Evolutionary conservation across 2,329 filamentous ascomycete genomes (phyloP).

Genomic region (Penicillium corylophilum): DNA sequence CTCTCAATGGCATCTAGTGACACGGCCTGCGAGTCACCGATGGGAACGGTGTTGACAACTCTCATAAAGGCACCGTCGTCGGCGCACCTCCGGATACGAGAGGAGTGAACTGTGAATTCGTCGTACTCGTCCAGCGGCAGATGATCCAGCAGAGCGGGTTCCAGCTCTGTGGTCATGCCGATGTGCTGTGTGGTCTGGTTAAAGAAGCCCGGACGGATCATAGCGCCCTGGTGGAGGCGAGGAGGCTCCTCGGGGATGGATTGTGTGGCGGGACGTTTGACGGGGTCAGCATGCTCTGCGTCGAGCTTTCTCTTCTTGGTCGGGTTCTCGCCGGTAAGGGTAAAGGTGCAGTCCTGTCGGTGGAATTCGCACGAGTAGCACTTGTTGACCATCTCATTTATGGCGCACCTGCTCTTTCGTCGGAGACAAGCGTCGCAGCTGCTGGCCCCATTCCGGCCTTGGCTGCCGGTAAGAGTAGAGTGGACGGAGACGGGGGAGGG

Average conservation of each 20-base stretch:
- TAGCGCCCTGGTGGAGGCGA: slow-evolving; percentile 17
- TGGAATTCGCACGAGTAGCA: slow-evolving; percentile 48
- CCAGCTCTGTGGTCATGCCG: slow-evolving; percentile 44
- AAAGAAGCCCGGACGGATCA: slow-evolving; percentile 35
- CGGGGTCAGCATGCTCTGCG: slow-evolving; percentile 32
- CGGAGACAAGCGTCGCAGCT: slow-evolving; percentile 46
- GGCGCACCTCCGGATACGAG: slow-evolving; percentile 39
- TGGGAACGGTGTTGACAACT: slow-evolving; percentile 33
- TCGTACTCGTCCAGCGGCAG: slow-evolving; percentile 42
- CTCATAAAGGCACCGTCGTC: slow-evolving; percentile 45
- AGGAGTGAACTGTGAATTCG: slow-evolving; percentile 36
- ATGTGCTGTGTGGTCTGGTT: slow-evolving; percentile 43
- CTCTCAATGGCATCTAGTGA: slow-evolving; percentile 45
- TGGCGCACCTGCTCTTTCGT: slow-evolving; percentile 44
- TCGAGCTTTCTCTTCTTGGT: slow-evolving; percentile 44
- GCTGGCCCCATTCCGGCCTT: slow-evolving; percentile 37
- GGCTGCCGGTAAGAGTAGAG: slow-evolving; percentile 28
- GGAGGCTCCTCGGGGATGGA: slow-evolving; percentile 5
- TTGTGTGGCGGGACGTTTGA: slow-evolving; percentile 34
- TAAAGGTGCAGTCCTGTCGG: slow-evolving; percentile 46
- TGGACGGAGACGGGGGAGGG: slow-evolving; percentile 23
- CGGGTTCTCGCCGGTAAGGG: slow-evolving; percentile 28
- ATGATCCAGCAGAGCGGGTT: slow-evolving; percentile 41
- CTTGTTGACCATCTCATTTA: slow-evolving; percentile 45
- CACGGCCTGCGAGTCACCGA: slow-evolving; percentile 33